These are phyloP conservation scores for Cystobasidium pallidum DNA, from an alignment of 1,284 basidiomycete genomes.

Conservation along the genomic window DNA sequence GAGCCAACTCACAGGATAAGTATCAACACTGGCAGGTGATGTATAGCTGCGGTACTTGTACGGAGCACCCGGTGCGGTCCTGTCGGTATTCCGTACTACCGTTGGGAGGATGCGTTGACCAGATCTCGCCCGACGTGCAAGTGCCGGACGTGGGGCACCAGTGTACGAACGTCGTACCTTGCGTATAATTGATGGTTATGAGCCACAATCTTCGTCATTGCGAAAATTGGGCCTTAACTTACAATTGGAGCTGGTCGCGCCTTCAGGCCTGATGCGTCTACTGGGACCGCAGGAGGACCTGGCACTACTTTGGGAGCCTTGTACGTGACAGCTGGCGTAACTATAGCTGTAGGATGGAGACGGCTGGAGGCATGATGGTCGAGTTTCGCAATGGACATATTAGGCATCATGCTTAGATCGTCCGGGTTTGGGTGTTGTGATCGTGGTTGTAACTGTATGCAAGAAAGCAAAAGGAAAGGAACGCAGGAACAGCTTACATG, in stretches of 20 bases:
- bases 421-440: no score
- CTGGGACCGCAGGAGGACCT: not conserved
- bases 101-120: not conserved
- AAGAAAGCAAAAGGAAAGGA: no score
- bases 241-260: not conserved
- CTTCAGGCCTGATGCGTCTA: not conserved
- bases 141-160: not conserved
- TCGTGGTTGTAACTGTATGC: no score
- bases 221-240: not conserved
- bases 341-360: not conserved
- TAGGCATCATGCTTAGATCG: not conserved
- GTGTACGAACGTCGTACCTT: not conserved
- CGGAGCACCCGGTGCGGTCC: not conserved
- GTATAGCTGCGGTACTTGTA: not conserved
- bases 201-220: no score
- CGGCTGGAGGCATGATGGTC: no score
- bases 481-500: no score
- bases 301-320: not conserved
- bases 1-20: not conserved
- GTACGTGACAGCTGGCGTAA: not conserved
- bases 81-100: not conserved
- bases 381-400: not conserved
- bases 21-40: not conserved
- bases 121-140: not conserved
- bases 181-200: no score